phyloP scores from a whole-genome alignment of 495 filamentous ascomycete genomes.

The Choiromyces venosus region DNA sequence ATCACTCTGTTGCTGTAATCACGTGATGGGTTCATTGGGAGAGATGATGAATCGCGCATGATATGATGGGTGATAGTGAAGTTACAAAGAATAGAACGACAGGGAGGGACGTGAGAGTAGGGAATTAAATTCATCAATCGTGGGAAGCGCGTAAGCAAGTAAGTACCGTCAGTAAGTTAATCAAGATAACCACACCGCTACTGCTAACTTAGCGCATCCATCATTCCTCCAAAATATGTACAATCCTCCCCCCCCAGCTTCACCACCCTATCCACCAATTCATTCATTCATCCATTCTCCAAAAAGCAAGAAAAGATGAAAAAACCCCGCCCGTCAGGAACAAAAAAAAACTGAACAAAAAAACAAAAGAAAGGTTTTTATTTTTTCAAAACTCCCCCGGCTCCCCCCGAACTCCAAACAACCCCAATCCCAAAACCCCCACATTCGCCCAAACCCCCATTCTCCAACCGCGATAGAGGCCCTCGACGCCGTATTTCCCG shows the following conservation, averaged over 20 bases:
- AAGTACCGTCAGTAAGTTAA: no score
- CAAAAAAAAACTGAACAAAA: no score
- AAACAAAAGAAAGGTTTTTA: no score
- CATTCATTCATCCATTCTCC: not conserved
- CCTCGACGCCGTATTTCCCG: slow-evolving; percentile 59
- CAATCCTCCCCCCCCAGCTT: not conserved
- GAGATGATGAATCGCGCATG: not conserved
- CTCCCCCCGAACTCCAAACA: slow-evolving; percentile 52
- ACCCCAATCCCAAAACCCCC: slow-evolving; percentile 71
- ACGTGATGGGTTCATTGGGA: not conserved
- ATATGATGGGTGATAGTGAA: no score
- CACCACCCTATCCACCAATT: not conserved
- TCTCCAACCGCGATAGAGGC: slow-evolving; percentile 89
- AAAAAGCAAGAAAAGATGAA: no score
- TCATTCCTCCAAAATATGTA: not conserved
- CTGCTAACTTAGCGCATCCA: not conserved
- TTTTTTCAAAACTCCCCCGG: slow-evolving; percentile 54
- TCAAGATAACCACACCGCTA: not conserved
- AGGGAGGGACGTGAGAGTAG: not conserved
- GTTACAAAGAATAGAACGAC: not conserved
- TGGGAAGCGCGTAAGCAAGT: not conserved
- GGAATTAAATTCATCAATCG: slow-evolving; percentile 2
- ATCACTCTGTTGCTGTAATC: not conserved
- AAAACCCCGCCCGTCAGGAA: no score
- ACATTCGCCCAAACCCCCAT: slow-evolving; percentile 93